phyloP scores from a whole-genome alignment of 495 filamentous ascomycete species.

The Hypoxylon cercidicola region DNA sequence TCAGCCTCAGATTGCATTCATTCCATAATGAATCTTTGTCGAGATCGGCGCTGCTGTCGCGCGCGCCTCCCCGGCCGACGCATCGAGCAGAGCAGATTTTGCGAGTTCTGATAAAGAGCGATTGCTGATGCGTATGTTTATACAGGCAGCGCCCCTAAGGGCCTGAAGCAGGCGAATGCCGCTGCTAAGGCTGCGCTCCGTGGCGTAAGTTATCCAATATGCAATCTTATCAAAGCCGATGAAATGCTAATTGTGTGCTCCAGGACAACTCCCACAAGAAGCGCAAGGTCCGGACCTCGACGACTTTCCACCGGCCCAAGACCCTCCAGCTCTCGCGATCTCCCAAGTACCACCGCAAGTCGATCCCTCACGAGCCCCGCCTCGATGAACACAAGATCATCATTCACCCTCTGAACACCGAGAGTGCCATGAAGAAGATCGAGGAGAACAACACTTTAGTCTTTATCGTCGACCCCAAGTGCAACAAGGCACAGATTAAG shows the following conservation, averaged over 20 bases:
- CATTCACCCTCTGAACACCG: conserved; percentile 90
- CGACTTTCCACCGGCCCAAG: conserved; percentile 87
- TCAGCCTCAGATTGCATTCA: conserved; percentile 30
- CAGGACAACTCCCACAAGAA: conserved; percentile 78
- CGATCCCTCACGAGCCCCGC: conserved; percentile 85
- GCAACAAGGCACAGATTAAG: conserved; percentile 99
- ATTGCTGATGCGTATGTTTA: conserved; percentile 58
- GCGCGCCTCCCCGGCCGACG: conserved; percentile 51
- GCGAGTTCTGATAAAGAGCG: conserved; percentile 65
- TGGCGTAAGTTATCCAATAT: conserved; percentile 72
- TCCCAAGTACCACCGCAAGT: conserved; percentile 94
- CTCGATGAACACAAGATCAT: conserved; percentile 93
- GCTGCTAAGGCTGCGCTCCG: conserved; percentile 94
- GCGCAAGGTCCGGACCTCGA: conserved; percentile 89
- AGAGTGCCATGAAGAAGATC: conserved; percentile 99
- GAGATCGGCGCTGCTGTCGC: conserved; percentile 25
- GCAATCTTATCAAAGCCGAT: conserved; percentile 18
- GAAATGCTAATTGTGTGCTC: conserved; percentile 20
- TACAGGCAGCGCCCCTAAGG: conserved; percentile 71
- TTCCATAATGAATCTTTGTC: conserved; percentile 39
- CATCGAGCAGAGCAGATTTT: conserved; percentile 70
- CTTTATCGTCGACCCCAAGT: conserved; percentile 98
- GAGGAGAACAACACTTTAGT: conserved; percentile 99
- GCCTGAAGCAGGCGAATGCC: conserved; percentile 80
- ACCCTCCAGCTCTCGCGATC: conserved; percentile 89